A percentile compares a stretch with the other conserved stretches of the same genome.
Conservation (phyloP, 140 eudicot genomes). For the Stevia rebaudiana region DNA sequence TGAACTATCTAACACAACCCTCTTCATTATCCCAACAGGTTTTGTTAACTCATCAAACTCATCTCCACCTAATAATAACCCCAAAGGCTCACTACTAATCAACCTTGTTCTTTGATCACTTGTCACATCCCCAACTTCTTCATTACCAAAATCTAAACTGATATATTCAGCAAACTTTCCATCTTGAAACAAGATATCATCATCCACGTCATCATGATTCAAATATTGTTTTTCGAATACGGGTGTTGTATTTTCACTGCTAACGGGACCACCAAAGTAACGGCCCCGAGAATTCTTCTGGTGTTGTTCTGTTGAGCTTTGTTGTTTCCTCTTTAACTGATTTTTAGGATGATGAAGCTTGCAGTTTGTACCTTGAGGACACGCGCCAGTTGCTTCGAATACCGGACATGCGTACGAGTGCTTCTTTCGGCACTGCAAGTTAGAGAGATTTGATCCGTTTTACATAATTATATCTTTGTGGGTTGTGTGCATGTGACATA, state of each 20-base stretch:
- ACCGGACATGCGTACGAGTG: constrained; percentile 89
- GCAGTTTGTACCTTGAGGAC: constrained; percentile 72
- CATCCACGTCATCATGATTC: constrained; percentile 23
- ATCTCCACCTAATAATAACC: background rate
- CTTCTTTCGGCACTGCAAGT: constrained; percentile 99
- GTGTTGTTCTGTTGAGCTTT: constrained; percentile 27
- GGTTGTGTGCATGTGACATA: constrained; percentile 37
- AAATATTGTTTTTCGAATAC: constrained; percentile 20
- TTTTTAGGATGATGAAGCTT: constrained; percentile 89
- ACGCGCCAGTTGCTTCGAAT: constrained; percentile 79
- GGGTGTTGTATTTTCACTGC: constrained; percentile 16
- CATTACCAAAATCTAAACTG: constrained; percentile 48
- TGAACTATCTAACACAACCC: constrained; percentile 17
- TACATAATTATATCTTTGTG: constrained; percentile 44
- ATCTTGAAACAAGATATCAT: constrained; percentile 28
- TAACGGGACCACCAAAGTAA: constrained; percentile 61
- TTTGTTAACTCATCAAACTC: constrained; percentile 43
- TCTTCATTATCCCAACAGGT: constrained; percentile 43
- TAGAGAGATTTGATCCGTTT: constrained; percentile 52
- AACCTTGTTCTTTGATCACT: constrained; percentile 11
- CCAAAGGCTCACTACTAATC: constrained; percentile 13
- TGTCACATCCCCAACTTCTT: constrained; percentile 30
- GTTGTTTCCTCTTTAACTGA: constrained; percentile 43
- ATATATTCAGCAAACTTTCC: constrained; percentile 61
- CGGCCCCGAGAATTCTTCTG: constrained; percentile 63